These are phyloP conservation scores for Chalaropsis ovoidea DNA, from an alignment of 2,329 filamentous ascomycete genomes.

Conservation along the genomic window DNA sequence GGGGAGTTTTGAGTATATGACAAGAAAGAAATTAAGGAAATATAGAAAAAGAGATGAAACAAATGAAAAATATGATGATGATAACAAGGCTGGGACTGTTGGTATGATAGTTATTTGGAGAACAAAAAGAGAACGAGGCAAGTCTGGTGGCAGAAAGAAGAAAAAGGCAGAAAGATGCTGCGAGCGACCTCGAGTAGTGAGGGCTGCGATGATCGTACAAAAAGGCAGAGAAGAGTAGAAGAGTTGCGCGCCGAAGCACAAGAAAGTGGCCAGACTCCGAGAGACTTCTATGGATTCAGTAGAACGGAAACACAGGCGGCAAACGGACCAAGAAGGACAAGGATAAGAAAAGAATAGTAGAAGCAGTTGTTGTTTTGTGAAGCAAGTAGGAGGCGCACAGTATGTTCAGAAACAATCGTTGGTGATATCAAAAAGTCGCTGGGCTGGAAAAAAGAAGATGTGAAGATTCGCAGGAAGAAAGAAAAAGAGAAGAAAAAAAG, in stretches of 20 bases:
- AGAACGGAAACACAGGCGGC: background rate
- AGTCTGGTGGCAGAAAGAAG: conserved; percentile 10
- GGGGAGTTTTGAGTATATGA: conserved; percentile 17
- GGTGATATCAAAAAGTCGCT: conserved; percentile 20
- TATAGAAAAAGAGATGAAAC: conserved; percentile 24
- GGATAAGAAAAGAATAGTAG: conserved; percentile 29
- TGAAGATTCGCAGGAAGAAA: conserved; percentile 25
- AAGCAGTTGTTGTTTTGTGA: conserved; percentile 5
- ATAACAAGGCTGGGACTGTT: conserved; percentile 25
- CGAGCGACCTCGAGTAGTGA: conserved; percentile 5
- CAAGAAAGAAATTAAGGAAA: conserved; percentile 26
- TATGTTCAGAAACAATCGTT: conserved; percentile 25
- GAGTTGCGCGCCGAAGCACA: conserved; percentile 11
- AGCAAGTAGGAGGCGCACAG: conserved; percentile 27
- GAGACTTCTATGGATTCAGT: conserved; percentile 7
- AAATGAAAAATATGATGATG: conserved; percentile 18
- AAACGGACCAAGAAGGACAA: conserved; percentile 28
- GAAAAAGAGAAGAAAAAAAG: conserved; percentile 26
- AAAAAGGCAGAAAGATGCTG: background rate
- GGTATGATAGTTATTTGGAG: conserved; percentile 18
- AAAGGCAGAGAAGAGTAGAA: conserved; percentile 15
- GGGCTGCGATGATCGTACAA: conserved; percentile 26
- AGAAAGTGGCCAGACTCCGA: conserved; percentile 17
- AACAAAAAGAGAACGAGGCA: conserved; percentile 17
- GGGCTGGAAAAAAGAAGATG: conserved; percentile 23